phyloP scores from a whole-genome alignment of 78 protist species.

The Andalucia godoyi region DNA sequence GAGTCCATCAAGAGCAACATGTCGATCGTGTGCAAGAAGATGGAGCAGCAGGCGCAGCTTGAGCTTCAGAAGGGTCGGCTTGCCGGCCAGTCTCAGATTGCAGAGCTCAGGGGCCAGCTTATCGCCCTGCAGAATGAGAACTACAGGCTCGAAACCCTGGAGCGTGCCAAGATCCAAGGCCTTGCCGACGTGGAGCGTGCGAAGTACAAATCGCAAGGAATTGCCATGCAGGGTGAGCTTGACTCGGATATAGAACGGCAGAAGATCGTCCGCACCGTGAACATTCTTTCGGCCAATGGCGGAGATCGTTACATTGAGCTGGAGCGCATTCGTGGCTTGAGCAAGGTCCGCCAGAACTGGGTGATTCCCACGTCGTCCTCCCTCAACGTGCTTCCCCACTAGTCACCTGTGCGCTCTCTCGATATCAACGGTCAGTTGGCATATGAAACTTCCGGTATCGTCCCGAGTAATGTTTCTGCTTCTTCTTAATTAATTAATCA shows the following conservation, averaged over 20 bases:
- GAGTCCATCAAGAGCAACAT: slow-evolving; percentile 23
- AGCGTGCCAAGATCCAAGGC: neutral
- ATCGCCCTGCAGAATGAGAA: neutral
- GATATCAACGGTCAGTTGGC: no score
- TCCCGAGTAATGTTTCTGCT: no score
- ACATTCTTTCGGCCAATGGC: neutral
- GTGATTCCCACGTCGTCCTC: no score
- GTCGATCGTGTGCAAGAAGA: slow-evolving; percentile 2
- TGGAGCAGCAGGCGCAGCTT: slow-evolving; percentile 1
- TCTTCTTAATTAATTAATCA: no score
- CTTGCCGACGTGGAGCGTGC: neutral
- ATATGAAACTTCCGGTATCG: no score
- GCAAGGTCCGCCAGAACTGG: neutral
- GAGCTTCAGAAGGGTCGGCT: neutral
- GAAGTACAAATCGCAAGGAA: neutral
- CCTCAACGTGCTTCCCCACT: no score
- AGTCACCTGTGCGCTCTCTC: no score
- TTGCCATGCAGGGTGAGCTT: neutral
- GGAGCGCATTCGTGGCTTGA: neutral
- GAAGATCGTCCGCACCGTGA: neutral
- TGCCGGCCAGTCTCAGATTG: neutral
- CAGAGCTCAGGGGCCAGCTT: neutral
- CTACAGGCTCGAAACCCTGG: neutral
- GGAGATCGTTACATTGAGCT: neutral
- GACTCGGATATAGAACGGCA: neutral